Percentiles rank a stretch among this genome's conserved stretches.
Evolutionary conservation across 2,329 filamentous ascomycete species (phyloP).

Genomic region (Didymella pinodella): DNA sequence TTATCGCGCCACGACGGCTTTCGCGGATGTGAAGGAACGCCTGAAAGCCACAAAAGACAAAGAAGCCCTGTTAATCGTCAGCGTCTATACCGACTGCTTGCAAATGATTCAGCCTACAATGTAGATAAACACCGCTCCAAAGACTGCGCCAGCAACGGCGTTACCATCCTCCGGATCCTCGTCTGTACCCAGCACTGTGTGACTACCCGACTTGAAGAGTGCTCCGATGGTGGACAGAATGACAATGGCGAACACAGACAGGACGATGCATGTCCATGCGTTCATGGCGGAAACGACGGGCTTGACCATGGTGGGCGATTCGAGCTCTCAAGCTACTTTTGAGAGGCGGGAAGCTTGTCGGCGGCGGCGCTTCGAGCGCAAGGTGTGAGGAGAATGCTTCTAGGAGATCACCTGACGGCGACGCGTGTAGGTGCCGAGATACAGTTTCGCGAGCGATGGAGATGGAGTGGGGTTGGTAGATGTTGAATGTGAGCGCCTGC

Average conservation of each 20-base stretch:
- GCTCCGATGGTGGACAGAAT: slow-evolving; percentile 71
- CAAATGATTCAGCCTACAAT: slow-evolving; percentile 66
- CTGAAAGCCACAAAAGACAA: slow-evolving; percentile 90
- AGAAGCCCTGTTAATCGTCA: slow-evolving; percentile 67
- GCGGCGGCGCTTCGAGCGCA: slow-evolving; percentile 23
- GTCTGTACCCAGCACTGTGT: slow-evolving; percentile 80
- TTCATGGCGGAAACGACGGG: slow-evolving; percentile 89
- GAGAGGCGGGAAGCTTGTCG: slow-evolving; percentile 24
- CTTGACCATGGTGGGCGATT: slow-evolving; percentile 81
- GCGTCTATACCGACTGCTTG: neutral
- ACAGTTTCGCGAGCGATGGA: slow-evolving; percentile 10
- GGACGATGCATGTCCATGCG: slow-evolving; percentile 87
- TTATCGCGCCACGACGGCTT: slow-evolving; percentile 83
- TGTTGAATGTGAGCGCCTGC: slow-evolving; percentile 11
- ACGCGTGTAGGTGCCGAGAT: neutral
- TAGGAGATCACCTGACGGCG: neutral
- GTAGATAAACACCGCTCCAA: slow-evolving; percentile 88
- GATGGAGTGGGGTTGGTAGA: slow-evolving; percentile 4
- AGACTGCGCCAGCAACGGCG: slow-evolving; percentile 84
- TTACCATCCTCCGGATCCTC: slow-evolving; percentile 74
- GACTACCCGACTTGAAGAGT: slow-evolving; percentile 79
- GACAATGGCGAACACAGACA: slow-evolving; percentile 70
- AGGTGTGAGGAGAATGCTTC: neutral
- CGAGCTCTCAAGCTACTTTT: slow-evolving; percentile 14
- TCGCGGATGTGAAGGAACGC: slow-evolving; percentile 85